Percentiles rank a stretch among this genome's conserved stretches.
phyloP scores from a whole-genome alignment of 306 rosid genomes.

The Quillaja saponaria region DNA sequence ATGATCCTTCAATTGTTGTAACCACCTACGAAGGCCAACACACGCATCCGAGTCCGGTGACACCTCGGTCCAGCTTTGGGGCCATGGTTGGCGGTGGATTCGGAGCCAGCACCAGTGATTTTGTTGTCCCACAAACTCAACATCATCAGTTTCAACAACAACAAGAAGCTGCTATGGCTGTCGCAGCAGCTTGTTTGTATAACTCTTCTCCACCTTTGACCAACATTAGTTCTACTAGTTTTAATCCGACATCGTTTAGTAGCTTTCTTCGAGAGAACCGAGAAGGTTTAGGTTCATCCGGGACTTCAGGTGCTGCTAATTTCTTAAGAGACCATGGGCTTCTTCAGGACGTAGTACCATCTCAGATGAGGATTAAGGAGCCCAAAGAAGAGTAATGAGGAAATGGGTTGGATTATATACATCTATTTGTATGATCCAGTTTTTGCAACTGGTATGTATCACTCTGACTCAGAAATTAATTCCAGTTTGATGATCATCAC shows the following conservation, averaged over 20 bases:
- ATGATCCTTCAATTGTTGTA: constrained; percentile 59
- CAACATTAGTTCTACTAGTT: constrained; percentile 18
- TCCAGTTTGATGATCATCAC: too few relatives aligned
- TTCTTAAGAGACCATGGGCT: constrained; percentile 70
- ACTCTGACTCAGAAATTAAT: constrained; percentile 13
- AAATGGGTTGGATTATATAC: neutral
- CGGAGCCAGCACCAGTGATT: constrained; percentile 2
- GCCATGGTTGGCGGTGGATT: constrained; percentile 18
- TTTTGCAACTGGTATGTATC: constrained; percentile 23
- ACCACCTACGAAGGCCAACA: constrained; percentile 96
- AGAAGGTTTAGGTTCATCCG: constrained; percentile 23
- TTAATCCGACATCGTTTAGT: constrained; percentile 28
- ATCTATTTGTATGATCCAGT: neutral
- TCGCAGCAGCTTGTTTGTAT: constrained; percentile 32
- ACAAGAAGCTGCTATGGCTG: neutral
- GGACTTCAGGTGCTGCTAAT: constrained; percentile 2
- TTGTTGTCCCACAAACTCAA: constrained; percentile 26
- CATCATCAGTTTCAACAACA: constrained; percentile 29
- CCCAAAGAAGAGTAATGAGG: constrained; percentile 22
- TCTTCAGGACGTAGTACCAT: constrained; percentile 75
- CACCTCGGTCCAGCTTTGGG: constrained; percentile 52
- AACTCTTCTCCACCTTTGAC: constrained; percentile 40
- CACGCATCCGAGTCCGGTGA: constrained; percentile 62
- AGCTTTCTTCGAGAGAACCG: constrained; percentile 33
- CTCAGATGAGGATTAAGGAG: constrained; percentile 52